phyloP scores from a whole-genome alignment of 176 grass and related monocot genomes.

The Luzula sylvatica region DNA sequence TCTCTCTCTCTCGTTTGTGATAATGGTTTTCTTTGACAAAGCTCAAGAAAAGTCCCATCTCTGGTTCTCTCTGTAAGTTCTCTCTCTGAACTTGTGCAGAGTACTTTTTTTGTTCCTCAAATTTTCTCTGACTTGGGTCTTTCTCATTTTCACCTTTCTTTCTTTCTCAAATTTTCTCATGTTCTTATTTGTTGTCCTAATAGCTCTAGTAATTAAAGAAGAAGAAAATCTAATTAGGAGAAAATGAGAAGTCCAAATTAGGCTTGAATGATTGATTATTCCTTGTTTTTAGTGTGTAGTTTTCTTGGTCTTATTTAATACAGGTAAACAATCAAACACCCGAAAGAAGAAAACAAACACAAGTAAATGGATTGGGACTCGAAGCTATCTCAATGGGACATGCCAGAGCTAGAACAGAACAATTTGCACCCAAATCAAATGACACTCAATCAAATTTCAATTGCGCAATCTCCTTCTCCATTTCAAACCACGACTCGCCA shows the following conservation, averaged over 20 bases:
- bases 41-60: conserved; percentile 11
- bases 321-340: conserved; percentile 8
- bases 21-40: conserved; percentile 8
- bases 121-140: conserved; percentile 1
- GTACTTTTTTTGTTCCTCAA: neutral
- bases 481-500: neutral
- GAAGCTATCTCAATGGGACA: conserved; percentile 35
- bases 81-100: conserved; percentile 14
- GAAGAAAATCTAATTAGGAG: neutral
- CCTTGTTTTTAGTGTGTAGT: neutral
- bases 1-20: neutral
- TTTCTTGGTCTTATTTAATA: conserved; percentile 10
- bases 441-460: conserved; percentile 1
- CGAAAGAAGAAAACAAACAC: neutral
- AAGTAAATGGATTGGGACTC: conserved; percentile 60
- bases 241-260: neutral
- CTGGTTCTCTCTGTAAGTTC: conserved; percentile 2
- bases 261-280: neutral
- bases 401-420: conserved; percentile 26
- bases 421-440: conserved; percentile 2
- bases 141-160: conserved; percentile 12
- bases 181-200: neutral
- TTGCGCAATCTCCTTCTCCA: neutral
- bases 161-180: neutral
- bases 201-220: neutral